Evolutionary conservation across 805 yeast species (phyloP), one percentile per base, ranked within the genome.

Genomic region (Cyberlindnera samutprakarnensis): DNA sequence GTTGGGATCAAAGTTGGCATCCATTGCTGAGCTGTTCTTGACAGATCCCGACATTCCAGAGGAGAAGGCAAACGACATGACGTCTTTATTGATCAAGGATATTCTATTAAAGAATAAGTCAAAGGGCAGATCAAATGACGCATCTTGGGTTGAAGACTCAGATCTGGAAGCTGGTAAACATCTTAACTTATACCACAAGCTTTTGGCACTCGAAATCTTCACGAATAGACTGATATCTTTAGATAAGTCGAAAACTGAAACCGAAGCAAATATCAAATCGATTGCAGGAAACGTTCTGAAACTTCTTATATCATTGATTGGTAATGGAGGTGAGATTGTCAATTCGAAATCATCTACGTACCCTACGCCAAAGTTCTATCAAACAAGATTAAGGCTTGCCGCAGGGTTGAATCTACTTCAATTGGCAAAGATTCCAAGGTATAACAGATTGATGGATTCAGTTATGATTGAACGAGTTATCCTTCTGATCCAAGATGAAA

Each of bases 261-360:
- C 54, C 2, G 66, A 63, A 4, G 59, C 54, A 9, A 51, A 67
- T 3, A 55, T 67, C 3, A 56, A 44, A 4, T 62, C 65, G 11
- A 56, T 68, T 25, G 73, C 80, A 0, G 71, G 67, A 34, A 84
- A 86, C 12, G 75, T 82, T 0, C 55, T 85, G 39, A 82, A 79
- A 44, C 56, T 86, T 18, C 62, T 86, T 19, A 62, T 72, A 21
- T 72, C 86, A 2, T 60, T 83, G 21, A 71, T 86, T 30, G 72
- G 76, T 2, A 78, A 78, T 49, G 81, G 82, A 27, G 95, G 95
- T 18, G 95, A 87, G 46, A 67, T 86, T 20, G 72, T 78, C 3
- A 41, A 69, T 32, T 38, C 51, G 16, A 63, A 64, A 33, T 44
- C 64, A 5, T 59, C 54, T 8, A 55, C 58, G 13, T 64, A 56